A percentile compares a stretch with the other conserved stretches of the same genome.
Conservation (phyloP, 306 rosid species). For the Acmispon strigosus region DNA sequence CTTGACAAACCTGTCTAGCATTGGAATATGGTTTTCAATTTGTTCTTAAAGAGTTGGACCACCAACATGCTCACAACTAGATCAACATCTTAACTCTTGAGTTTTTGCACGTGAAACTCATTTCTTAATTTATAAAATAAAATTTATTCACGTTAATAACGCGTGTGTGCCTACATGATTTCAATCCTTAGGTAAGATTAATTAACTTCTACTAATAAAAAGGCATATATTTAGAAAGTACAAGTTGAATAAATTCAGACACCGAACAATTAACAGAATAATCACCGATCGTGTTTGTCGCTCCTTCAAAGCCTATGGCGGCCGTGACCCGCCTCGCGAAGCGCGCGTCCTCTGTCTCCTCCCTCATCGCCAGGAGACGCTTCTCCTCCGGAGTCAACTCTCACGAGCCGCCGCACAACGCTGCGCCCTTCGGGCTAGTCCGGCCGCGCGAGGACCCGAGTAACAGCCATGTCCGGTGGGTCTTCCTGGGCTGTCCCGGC, state of each 20-base stretch:
- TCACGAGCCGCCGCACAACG: slow-evolving; percentile 21
- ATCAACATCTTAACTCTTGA: too few relatives aligned
- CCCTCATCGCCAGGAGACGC: slow-evolving; percentile 14
- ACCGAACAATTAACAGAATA: neutral
- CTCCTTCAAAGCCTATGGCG: slow-evolving; percentile 48
- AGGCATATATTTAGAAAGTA: too few relatives aligned
- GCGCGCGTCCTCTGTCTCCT: slow-evolving; percentile 31
- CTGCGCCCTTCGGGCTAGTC: slow-evolving; percentile 18
- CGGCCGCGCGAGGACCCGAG: slow-evolving; percentile 33
- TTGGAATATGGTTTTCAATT: too few relatives aligned
- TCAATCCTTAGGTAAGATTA: too few relatives aligned
- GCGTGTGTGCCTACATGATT: too few relatives aligned
- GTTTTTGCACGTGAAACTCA: too few relatives aligned
- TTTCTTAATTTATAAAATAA: too few relatives aligned
- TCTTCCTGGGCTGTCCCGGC: slow-evolving; percentile 85
- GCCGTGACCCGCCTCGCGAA: slow-evolving; percentile 61
- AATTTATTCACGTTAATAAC: too few relatives aligned
- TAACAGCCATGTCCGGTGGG: slow-evolving; percentile 73
- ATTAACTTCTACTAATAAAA: too few relatives aligned
- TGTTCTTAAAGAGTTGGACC: too few relatives aligned
- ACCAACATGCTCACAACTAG: too few relatives aligned
- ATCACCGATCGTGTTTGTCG: neutral
- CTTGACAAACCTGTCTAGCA: too few relatives aligned
- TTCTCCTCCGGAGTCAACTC: slow-evolving; percentile 31
- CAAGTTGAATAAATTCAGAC: neutral